Evolutionary conservation across 2,329 filamentous ascomycete species (phyloP), one percentile per base, ranked within the genome.

Genomic region (Microsporum ferrugineum): DNA sequence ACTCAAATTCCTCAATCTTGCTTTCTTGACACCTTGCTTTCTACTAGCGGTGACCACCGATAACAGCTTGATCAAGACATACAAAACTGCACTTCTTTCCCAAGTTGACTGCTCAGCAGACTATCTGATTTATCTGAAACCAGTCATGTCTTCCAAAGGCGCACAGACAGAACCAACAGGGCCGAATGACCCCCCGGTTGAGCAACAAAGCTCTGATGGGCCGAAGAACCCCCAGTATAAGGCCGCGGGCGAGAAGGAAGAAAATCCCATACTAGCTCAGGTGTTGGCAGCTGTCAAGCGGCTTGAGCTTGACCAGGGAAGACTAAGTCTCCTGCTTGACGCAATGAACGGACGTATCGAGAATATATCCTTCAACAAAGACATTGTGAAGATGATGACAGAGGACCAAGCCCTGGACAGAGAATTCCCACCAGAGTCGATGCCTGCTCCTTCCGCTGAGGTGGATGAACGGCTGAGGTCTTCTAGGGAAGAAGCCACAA

Each of bases 271-370:
- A 5, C 51, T 55, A 33, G 31, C n/a, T 47, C 57, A 63, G 51
- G 59, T 63, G n/a, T n/a, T 62, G 23, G 55, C 51, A 12, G 51
- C 60, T 27, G 49, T 63, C 57, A 62, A 62, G 36, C 49, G 41
- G 33, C 31, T 63, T 7, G 60, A 63, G 55, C 41, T 57, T 60
- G 62, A 60, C 31, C 60, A 63, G 14, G 57, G 38, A 6, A 62
- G 60, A 49, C 58, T 63, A 5, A 59, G 39, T 14, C 39, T 36
- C 17, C 27, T 59, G 5, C n/a, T 58, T 5, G 39, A 58, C 29
- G 36, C 36, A 23, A 58, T 58, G 38, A 41, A 58, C 8, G 56
- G 56, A 17, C 36, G 56, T 29, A 31, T 59, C 27, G 57, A 59
- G 31, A 36, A 45, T 10, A 45, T 59, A 34, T 59, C 39, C 23